Conservation (phyloP, 1,284 basidiomycete genomes). For the Anthracocystis walkeri region DNA sequence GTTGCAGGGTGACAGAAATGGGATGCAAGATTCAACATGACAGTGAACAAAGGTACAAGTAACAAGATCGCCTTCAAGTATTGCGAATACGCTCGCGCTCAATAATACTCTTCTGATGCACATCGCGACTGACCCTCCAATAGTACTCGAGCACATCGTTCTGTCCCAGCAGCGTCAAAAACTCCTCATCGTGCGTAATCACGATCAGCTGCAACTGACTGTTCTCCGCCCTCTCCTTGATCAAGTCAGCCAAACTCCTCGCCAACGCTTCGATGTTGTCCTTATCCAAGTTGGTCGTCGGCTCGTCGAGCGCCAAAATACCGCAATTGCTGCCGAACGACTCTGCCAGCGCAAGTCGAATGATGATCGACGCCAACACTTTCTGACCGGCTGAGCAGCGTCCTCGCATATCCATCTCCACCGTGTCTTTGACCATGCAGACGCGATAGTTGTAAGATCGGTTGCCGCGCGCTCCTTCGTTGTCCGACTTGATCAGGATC, state of each 20-base stretch:
- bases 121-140: constrained; percentile 65
- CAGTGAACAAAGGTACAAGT: not conserved
- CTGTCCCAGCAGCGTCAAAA: constrained; percentile 60
- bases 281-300: constrained; percentile 94
- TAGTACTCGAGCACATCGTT: constrained; percentile 64
- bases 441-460: constrained; percentile 97
- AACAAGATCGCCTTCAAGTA: constrained; percentile 9
- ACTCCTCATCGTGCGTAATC: constrained; percentile 74
- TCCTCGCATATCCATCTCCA: constrained; percentile 99
- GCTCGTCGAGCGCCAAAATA: constrained; percentile 96
- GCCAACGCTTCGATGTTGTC: constrained; percentile 97
- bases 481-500: constrained; percentile 93
- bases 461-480: constrained; percentile 76
- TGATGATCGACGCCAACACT: constrained; percentile 98
- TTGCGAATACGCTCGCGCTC: constrained; percentile 51
- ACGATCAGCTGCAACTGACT: constrained; percentile 97
- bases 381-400: constrained; percentile 98
- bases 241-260: constrained; percentile 81
- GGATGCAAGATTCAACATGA: not conserved
- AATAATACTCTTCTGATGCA: constrained; percentile 57
- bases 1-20: not conserved
- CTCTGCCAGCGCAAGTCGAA: constrained; percentile 95
- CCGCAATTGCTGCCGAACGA: constrained; percentile 98
- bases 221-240: constrained; percentile 72
- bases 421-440: constrained; percentile 95